Evolutionary conservation across 179 eudicot genomes (phyloP).

Genomic region (Vitellaria paradoxa): DNA sequence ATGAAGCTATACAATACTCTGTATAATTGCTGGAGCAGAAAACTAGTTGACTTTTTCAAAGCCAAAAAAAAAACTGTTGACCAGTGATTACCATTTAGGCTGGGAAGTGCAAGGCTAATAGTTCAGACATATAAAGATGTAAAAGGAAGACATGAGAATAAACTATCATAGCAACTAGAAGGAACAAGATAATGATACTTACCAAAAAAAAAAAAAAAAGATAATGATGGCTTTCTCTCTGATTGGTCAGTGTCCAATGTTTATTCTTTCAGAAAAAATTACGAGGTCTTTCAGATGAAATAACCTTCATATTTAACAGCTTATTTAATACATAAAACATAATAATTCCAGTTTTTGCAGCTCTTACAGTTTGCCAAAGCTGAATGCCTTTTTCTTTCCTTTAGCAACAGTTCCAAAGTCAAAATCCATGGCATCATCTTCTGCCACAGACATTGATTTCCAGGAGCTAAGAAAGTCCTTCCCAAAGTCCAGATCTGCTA

Average conservation of each 20-base stretch:
- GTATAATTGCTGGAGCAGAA: background rate
- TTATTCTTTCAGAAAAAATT: too few relatives aligned
- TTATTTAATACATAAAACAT: background rate
- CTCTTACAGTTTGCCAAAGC: conserved; percentile 77
- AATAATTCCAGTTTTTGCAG: conserved; percentile 13
- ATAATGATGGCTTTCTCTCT: too few relatives aligned
- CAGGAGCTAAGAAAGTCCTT: conserved; percentile 77
- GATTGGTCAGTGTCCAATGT: too few relatives aligned
- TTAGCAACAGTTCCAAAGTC: conserved; percentile 58
- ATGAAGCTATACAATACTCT: background rate
- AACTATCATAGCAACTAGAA: too few relatives aligned
- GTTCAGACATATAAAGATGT: background rate
- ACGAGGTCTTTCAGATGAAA: background rate
- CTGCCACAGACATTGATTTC: conserved; percentile 55
- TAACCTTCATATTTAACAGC: background rate
- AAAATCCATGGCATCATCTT: conserved; percentile 72
- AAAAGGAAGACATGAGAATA: too few relatives aligned
- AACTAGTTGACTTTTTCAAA: background rate
- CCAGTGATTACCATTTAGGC: background rate
- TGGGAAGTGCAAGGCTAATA: background rate
- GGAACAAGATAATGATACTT: too few relatives aligned
- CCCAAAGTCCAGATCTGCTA: conserved; percentile 72
- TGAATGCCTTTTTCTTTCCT: conserved; percentile 69
- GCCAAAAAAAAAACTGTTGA: background rate
- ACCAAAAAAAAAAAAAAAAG: too few relatives aligned